Evolutionary conservation across 148 eudicot genomes (phyloP).

Genomic region (Chenopodium berlandieri): DNA sequence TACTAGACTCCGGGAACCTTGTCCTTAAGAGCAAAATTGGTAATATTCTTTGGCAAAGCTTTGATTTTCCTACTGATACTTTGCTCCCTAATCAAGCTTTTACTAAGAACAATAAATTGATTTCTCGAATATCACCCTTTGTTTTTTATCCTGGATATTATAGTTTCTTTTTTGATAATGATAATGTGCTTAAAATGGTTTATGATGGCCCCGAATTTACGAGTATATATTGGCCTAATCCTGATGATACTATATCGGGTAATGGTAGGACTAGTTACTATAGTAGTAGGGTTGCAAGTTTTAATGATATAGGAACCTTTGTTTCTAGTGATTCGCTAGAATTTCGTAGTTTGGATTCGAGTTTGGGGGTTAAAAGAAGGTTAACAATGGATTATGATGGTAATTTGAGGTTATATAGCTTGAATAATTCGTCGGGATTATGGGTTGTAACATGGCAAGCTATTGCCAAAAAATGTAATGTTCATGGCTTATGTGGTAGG

Average conservation of each 20-base stretch:
- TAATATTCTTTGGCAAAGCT: constrained; percentile 34
- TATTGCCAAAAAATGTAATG: constrained; percentile 34
- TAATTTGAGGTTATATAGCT: constrained; percentile 58
- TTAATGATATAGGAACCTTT: constrained; percentile 40
- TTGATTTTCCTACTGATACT: constrained; percentile 43
- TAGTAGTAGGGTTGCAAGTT: constrained; percentile 23
- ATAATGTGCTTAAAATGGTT: background rate
- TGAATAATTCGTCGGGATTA: constrained; percentile 34
- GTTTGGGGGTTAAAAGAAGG: constrained; percentile 39
- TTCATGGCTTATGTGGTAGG: constrained; percentile 59
- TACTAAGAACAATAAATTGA: constrained; percentile 23
- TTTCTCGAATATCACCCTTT: constrained; percentile 31
- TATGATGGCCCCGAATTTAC: background rate
- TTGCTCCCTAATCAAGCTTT: constrained; percentile 43
- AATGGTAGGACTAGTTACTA: constrained; percentile 35
- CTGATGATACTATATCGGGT: background rate
- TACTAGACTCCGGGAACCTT: constrained; percentile 30
- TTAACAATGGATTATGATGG: constrained; percentile 57
- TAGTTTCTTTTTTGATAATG: background rate
- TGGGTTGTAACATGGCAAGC: constrained; percentile 58
- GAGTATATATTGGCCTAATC: background rate
- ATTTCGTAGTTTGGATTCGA: constrained; percentile 43
- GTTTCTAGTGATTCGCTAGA: constrained; percentile 38
- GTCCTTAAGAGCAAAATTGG: constrained; percentile 16
- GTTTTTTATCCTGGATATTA: background rate